phyloP scores from a whole-genome alignment of 495 filamentous ascomycete genomes.

The Penicillium pancosmium region DNA sequence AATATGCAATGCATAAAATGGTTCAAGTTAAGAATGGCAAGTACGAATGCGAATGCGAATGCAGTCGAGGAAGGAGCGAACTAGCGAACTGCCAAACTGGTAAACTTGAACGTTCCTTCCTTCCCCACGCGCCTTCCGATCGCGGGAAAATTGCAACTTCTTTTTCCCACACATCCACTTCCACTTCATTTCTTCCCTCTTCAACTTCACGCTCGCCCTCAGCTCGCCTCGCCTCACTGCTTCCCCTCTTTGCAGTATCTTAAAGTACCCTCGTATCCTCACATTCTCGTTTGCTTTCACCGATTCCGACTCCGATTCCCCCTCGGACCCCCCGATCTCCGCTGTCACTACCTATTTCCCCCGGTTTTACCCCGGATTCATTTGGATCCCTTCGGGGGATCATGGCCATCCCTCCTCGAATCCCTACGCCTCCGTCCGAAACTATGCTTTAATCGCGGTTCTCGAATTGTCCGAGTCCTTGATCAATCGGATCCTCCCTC shows the following conservation, averaged over 20 bases:
- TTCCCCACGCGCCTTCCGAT: constrained; percentile 5
- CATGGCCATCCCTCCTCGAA: constrained; percentile 4
- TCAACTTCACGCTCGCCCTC: neutral
- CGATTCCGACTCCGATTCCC: neutral
- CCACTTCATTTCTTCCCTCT: neutral
- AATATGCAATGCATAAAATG: too few species aligned
- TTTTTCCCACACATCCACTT: neutral
- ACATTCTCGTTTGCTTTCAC: neutral
- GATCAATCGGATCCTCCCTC: neutral
- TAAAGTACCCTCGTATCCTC: neutral
- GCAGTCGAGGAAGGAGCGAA: neutral
- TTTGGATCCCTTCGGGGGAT: neutral
- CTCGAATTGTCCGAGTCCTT: neutral
- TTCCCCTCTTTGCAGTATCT: too few species aligned
- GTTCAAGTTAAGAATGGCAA: too few species aligned
- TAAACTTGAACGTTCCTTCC: neutral
- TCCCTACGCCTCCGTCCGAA: constrained; percentile 1
- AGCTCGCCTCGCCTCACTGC: too few species aligned
- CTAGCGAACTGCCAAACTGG: neutral
- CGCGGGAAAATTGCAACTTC: constrained; percentile 1
- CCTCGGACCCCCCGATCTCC: neutral
- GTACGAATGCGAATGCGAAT: too few species aligned
- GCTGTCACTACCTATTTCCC: neutral
- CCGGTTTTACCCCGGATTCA: constrained; percentile 22
- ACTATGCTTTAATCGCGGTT: constrained; percentile 7